These are phyloP conservation scores for Nephromyces sp. DNA, from an alignment of 169 alveolate species.

Conservation along the genomic window DNA sequence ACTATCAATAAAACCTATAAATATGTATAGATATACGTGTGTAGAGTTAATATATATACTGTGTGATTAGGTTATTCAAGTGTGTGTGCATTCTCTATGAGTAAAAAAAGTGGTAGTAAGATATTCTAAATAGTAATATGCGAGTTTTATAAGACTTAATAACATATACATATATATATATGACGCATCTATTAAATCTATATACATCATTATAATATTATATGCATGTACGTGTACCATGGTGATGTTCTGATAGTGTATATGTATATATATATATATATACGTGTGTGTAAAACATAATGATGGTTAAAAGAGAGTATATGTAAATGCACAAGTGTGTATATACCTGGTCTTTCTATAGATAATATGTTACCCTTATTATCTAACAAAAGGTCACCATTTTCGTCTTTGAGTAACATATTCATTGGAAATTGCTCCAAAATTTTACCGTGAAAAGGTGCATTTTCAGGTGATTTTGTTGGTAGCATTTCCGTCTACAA, in stretches of 20 bases:
- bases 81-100: background rate
- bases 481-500: background rate
- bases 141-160: background rate
- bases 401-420: background rate
- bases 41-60: background rate
- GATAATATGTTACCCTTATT: slow-evolving; percentile 25
- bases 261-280: background rate
- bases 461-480: background rate
- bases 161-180: background rate
- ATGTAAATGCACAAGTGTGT: background rate
- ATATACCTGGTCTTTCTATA: slow-evolving; percentile 26
- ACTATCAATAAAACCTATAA: slow-evolving; percentile 23
- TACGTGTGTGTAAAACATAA: background rate
- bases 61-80: background rate
- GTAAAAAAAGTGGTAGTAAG: background rate
- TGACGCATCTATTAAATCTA: background rate
- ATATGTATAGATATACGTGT: background rate
- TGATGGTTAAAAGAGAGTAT: background rate
- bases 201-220: background rate
- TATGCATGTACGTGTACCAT: background rate
- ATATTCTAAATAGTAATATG: no score
- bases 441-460: background rate
- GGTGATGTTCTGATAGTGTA: background rate
- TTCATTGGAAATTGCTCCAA: background rate
- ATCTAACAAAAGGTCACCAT: slow-evolving; percentile 17